Percentiles rank a stretch among this genome's conserved stretches.
These are phyloP conservation scores for Colletotrichum lini DNA, from an alignment of 2,329 filamentous ascomycete genomes.

Conservation along the genomic window DNA sequence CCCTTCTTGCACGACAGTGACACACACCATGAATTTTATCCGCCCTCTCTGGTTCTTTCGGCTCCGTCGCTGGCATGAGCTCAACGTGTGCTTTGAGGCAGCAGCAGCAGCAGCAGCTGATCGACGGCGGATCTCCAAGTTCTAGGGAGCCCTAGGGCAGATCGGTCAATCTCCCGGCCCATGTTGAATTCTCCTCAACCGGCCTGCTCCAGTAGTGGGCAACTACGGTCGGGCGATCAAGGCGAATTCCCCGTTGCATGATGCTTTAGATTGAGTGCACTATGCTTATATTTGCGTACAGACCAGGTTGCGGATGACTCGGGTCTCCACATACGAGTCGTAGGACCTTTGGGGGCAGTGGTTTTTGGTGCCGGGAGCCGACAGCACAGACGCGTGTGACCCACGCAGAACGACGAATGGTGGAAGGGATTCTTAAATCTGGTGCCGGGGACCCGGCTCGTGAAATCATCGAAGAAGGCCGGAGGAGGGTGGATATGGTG, in stretches of 20 bases:
- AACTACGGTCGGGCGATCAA: background rate
- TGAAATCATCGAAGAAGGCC: background rate
- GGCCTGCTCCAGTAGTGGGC: background rate
- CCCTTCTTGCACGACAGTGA: background rate
- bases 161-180: background rate
- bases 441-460: background rate
- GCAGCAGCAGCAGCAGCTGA: background rate
- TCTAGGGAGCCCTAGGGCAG: background rate
- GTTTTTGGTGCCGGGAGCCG: background rate
- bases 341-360: background rate
- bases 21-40: too few species aligned
- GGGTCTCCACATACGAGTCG: slow-evolving; percentile 8
- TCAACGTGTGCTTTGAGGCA: too few species aligned
- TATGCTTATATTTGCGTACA: slow-evolving; percentile 20
- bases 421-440: background rate
- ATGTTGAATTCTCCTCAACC: background rate
- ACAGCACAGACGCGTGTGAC: background rate
- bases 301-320: slow-evolving; percentile 6
- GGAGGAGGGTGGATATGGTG: too few species aligned
- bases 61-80: background rate
- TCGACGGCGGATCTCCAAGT: background rate
- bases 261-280: slow-evolving; percentile 6
- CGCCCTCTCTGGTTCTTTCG: background rate
- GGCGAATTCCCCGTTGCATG: background rate
- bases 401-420: too few species aligned